A percentile compares a stretch with the other conserved stretches of the same genome.
These are phyloP conservation scores for Dipteronia dyeriana DNA, from an alignment of 345 rosid species.

Conservation along the genomic window DNA sequence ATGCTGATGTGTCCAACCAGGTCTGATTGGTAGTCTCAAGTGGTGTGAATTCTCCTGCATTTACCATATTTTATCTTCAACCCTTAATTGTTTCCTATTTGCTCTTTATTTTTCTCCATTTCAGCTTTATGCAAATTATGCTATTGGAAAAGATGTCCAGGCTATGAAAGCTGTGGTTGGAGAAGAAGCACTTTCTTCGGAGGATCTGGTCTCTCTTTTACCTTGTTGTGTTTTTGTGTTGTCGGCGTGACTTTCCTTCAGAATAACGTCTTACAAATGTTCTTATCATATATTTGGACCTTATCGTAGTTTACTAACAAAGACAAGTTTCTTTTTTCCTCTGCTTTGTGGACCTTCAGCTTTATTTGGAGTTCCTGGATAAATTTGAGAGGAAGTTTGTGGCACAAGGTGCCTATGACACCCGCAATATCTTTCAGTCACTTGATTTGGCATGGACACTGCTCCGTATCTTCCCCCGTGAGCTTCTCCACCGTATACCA, in stretches of 20 bases:
- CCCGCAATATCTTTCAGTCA: conserved; percentile 89
- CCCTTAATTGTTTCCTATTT: not conserved
- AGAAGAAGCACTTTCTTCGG: conserved; percentile 98
- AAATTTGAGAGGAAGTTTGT: conserved; percentile 96
- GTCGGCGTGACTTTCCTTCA: not conserved
- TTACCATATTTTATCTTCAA: not conserved
- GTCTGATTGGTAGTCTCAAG: conserved; percentile 33
- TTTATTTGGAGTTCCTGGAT: conserved; percentile 88
- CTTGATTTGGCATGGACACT: conserved; percentile 96
- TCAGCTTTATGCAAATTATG: conserved; percentile 94
- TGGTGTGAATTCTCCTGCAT: not conserved
- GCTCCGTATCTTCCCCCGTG: conserved; percentile 97
- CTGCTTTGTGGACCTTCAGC: conserved; percentile 38
- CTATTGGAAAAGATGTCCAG: conserved; percentile 96
- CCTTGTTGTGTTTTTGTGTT: not conserved
- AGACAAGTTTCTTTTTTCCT: not conserved
- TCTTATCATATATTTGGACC: not conserved
- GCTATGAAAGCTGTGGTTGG: conserved; percentile 99
- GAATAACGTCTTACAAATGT: not conserved
- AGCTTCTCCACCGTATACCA: conserved; percentile 97
- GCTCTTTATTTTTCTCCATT: conserved; percentile 8
- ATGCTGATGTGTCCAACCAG: conserved; percentile 94
- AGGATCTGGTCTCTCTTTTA: conserved; percentile 68
- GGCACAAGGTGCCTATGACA: conserved; percentile 88
- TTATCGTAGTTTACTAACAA: not conserved